Conservation (phyloP, 2,329 filamentous ascomycete species). For the Hypoxylon sp. region DNA sequence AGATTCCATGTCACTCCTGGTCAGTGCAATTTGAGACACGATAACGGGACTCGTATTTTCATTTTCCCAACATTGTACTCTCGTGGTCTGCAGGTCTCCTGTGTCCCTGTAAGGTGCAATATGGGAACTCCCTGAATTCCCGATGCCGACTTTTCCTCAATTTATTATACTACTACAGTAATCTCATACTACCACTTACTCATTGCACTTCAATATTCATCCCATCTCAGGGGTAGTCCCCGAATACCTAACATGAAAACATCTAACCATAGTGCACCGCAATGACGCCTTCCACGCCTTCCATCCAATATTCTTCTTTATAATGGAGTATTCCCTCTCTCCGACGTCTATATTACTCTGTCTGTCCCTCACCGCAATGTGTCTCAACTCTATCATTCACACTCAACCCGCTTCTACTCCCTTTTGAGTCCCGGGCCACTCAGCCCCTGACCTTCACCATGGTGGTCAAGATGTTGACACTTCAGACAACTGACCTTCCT, state of each 20-base stretch:
- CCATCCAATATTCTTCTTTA: conserved; percentile 16
- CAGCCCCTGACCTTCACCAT: conserved; percentile 34
- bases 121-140: conserved; percentile 26
- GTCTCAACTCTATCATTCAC: conserved; percentile 3
- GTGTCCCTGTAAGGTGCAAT: conserved; percentile 24
- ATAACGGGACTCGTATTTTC: conserved; percentile 39
- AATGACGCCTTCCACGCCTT: conserved; percentile 34
- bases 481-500: conserved; percentile 61
- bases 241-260: conserved; percentile 13
- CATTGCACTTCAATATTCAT: conserved; percentile 21
- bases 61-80: conserved; percentile 31
- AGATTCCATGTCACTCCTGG: conserved; percentile 36
- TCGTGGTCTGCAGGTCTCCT: conserved; percentile 30
- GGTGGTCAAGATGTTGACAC: conserved; percentile 57
- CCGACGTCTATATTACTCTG: background rate
- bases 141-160: conserved; percentile 15
- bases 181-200: conserved; percentile 17
- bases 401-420: conserved; percentile 6
- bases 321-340: conserved; percentile 18
- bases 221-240: conserved; percentile 27
- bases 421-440: conserved; percentile 14
- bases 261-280: conserved; percentile 19
- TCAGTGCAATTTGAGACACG: conserved; percentile 38
- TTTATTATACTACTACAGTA: conserved; percentile 23
- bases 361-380: conserved; percentile 8